Evolutionary conservation across 257 asterid genomes (phyloP).

Genomic region (Solanum dulcamara): DNA sequence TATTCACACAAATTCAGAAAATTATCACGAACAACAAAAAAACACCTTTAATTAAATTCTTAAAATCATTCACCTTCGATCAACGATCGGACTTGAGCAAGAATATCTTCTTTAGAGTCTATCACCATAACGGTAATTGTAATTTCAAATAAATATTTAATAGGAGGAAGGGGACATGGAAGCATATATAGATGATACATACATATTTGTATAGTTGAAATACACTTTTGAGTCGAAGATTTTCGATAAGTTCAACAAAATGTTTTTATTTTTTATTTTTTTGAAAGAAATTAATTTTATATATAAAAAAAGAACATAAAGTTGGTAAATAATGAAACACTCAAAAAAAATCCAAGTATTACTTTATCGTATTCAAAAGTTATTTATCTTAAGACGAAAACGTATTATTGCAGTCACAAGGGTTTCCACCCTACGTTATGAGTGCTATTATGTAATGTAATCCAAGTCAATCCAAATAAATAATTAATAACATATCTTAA

Average conservation of each 20-base stretch:
- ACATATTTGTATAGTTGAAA: background rate
- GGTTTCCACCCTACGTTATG: too few species aligned
- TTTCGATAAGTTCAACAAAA: background rate
- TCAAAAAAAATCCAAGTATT: background rate
- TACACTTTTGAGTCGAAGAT: background rate
- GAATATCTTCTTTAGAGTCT: too few species aligned
- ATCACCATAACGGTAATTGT: too few species aligned
- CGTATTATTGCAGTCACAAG: too few species aligned
- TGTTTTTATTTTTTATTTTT: background rate
- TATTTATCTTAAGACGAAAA: too few species aligned
- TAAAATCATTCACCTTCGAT: too few species aligned
- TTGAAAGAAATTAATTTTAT: background rate
- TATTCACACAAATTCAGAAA: background rate
- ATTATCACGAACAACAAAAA: too few species aligned
- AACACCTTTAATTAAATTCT: too few species aligned
- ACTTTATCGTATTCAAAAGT: too few species aligned
- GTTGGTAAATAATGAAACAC: background rate
- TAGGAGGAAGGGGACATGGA: too few species aligned
- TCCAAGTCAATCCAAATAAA: background rate
- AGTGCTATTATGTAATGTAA: background rate
- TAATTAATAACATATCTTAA: background rate
- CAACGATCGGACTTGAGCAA: too few species aligned
- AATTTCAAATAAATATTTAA: too few species aligned
- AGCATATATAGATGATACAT: background rate
- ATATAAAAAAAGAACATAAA: background rate